phyloP scores from a whole-genome alignment of 2,329 filamentous ascomycete species.

The Rhinocladiella mackenziei region DNA sequence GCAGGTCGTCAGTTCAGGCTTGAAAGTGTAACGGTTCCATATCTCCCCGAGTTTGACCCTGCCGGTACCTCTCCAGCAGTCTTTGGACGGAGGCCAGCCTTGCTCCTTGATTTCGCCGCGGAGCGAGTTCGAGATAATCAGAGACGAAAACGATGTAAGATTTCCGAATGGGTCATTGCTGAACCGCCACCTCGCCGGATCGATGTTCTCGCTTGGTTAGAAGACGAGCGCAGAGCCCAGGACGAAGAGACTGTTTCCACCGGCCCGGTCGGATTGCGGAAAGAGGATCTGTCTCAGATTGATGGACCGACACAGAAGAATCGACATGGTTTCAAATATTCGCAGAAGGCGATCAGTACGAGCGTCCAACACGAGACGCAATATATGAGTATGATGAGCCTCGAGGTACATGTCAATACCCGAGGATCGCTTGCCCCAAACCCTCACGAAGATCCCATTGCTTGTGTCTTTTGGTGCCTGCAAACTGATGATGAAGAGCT shows the following conservation, averaged over 20 bases:
- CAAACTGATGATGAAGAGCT: constrained; percentile 66
- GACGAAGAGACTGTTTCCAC: constrained; percentile 9
- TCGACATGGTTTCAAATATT: constrained; percentile 79
- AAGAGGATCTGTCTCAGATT: constrained; percentile 66
- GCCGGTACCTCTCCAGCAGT: constrained; percentile 55
- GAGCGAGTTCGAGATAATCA: constrained; percentile 51
- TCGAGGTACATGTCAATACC: constrained; percentile 89
- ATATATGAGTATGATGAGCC: constrained; percentile 94
- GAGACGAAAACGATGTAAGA: constrained; percentile 56
- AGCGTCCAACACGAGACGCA: constrained; percentile 79
- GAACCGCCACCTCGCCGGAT: constrained; percentile 63
- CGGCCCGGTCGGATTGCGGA: constrained; percentile 5
- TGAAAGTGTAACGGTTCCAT: constrained; percentile 70
- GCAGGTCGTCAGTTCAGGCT: constrained; percentile 81
- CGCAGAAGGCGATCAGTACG: constrained; percentile 68
- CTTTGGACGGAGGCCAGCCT: constrained; percentile 50
- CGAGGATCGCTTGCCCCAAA: constrained; percentile 77
- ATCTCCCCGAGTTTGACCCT: constrained; percentile 72
- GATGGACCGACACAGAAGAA: constrained; percentile 82
- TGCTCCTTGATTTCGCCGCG: constrained; percentile 48
- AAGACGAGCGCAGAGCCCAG: constrained; percentile 33
- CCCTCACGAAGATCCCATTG: constrained; percentile 82
- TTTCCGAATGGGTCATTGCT: constrained; percentile 73
- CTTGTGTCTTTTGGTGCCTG: constrained; percentile 85
- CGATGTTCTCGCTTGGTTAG: constrained; percentile 69